These are phyloP conservation scores for Heterobasidion irregulare DNA, from an alignment of 1,284 basidiomycete genomes.

Conservation along the genomic window DNA sequence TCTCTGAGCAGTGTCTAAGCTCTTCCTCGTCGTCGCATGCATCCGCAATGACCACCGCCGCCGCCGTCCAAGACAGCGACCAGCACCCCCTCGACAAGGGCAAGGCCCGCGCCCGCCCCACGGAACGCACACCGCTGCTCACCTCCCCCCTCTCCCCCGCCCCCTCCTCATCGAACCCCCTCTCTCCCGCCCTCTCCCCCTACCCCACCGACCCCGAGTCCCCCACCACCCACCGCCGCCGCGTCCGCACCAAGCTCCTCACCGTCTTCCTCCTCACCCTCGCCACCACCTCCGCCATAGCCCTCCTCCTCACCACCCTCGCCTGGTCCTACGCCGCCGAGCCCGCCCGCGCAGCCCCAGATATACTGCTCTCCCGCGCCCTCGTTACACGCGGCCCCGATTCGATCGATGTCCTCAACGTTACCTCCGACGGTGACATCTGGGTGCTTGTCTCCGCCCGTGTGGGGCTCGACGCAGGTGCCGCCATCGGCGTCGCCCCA, in stretches of 20 bases:
- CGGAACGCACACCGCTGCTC: conserved; percentile 38
- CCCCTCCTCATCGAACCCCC: conserved; percentile 9
- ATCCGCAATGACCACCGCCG: neutral
- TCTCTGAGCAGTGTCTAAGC: no score
- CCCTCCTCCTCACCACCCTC: conserved; percentile 37
- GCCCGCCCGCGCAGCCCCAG: conserved; percentile 41
- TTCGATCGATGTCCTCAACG: conserved; percentile 49
- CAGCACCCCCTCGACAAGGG: conserved; percentile 27
- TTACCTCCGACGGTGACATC: conserved; percentile 47
- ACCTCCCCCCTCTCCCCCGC: conserved; percentile 17
- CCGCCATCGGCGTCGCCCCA: conserved; percentile 44
- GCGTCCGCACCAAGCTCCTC: conserved; percentile 34
- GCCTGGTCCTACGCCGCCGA: conserved; percentile 57
- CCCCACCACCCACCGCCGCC: conserved; percentile 19
- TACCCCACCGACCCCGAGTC: conserved; percentile 16
- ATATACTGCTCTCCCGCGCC: conserved; percentile 48
- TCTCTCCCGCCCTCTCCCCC: conserved; percentile 2
- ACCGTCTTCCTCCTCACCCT: conserved; percentile 40
- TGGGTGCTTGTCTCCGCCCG: conserved; percentile 50
- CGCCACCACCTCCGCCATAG: conserved; percentile 30
- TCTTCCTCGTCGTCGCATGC: neutral
- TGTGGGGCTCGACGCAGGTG: conserved; percentile 58
- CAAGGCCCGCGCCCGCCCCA: conserved; percentile 30
- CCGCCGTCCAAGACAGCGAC: neutral
- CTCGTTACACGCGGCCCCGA: conserved; percentile 54